Evolutionary conservation across 139 green algal genomes (phyloP).

Genomic region (Chlorella sp.): DNA sequence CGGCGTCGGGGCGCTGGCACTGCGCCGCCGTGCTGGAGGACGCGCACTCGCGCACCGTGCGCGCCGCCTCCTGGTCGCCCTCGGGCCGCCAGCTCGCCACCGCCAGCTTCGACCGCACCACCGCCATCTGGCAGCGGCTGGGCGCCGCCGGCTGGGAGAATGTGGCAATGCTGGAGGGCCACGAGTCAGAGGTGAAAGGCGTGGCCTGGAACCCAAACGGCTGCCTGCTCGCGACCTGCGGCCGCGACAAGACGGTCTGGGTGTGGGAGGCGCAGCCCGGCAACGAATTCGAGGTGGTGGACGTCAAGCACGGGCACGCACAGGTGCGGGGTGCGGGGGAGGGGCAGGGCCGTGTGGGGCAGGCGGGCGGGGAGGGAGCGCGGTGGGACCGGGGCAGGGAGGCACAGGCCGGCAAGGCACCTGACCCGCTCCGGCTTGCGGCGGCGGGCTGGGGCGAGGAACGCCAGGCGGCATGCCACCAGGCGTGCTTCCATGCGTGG

Average conservation of each 20-base stretch:
- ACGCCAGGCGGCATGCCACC: too few relatives aligned
- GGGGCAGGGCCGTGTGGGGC: too few relatives aligned
- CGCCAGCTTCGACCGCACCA: slow-evolving; percentile 90
- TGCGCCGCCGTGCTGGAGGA: slow-evolving; percentile 84
- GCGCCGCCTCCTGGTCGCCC: slow-evolving; percentile 83
- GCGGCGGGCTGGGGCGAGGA: too few relatives aligned
- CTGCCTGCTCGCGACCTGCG: slow-evolving; percentile 87
- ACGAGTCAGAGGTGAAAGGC: slow-evolving; percentile 97
- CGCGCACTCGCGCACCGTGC: slow-evolving; percentile 78
- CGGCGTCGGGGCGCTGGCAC: slow-evolving; percentile 38
- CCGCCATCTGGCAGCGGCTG: slow-evolving; percentile 77
- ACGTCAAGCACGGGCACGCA: slow-evolving; percentile 92
- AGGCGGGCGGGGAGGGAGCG: too few relatives aligned
- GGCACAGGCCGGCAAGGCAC: too few relatives aligned
- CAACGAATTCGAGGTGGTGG: slow-evolving; percentile 93
- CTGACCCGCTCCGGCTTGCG: too few relatives aligned
- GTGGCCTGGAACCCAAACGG: slow-evolving; percentile 86
- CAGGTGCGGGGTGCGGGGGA: slow-evolving; percentile 57
- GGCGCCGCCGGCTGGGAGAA: slow-evolving; percentile 72
- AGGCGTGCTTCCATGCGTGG: too few relatives aligned
- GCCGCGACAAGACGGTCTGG: slow-evolving; percentile 95
- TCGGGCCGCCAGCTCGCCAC: slow-evolving; percentile 74
- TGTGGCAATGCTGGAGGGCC: slow-evolving; percentile 85
- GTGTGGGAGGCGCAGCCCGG: slow-evolving; percentile 88
- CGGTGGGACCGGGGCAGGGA: too few relatives aligned